Evolutionary conservation across 371 early-diverging fungal species (phyloP).

Genomic region (Lichtheimia ramosa): DNA sequence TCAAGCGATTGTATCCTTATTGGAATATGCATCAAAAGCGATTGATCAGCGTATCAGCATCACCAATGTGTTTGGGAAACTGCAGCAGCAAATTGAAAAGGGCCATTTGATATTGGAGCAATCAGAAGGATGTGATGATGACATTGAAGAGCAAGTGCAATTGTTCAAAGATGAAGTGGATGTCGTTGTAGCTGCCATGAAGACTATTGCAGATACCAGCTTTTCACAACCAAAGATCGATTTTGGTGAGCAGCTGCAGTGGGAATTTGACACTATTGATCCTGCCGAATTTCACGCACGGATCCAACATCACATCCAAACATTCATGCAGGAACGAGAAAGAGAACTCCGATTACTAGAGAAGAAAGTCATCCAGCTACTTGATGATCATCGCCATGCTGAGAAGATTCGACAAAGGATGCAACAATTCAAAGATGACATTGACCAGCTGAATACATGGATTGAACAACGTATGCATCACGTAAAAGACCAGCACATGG

Average conservation of each 20-base stretch:
- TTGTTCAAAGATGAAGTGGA: not conserved
- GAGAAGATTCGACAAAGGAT: conserved; percentile 23
- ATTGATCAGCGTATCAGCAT: not conserved
- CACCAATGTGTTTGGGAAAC: no score
- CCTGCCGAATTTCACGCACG: conserved; percentile 20
- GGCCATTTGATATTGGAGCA: no score
- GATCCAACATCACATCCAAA: conserved; percentile 12
- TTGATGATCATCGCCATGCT: conserved; percentile 19
- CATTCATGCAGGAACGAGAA: conserved; percentile 14
- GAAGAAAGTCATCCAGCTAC: conserved; percentile 12
- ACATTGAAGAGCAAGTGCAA: no score
- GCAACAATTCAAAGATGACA: conserved; percentile 28
- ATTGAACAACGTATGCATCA: conserved; percentile 21
- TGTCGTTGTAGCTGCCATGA: not conserved
- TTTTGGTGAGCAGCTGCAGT: conserved; percentile 11
- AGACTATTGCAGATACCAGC: not conserved
- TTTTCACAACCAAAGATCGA: not conserved
- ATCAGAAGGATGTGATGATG: no score
- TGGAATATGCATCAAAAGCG: not conserved
- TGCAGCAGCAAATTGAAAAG: no score
- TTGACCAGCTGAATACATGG: conserved; percentile 29
- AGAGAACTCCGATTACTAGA: conserved; percentile 12
- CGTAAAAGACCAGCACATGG: not conserved
- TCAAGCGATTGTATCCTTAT: not conserved
- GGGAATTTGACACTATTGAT: conserved; percentile 14